A percentile compares a stretch with the other conserved stretches of the same genome.
Evolutionary conservation across 2,329 filamentous ascomycete species (phyloP).

Genomic region (Colletotrichum magnum): DNA sequence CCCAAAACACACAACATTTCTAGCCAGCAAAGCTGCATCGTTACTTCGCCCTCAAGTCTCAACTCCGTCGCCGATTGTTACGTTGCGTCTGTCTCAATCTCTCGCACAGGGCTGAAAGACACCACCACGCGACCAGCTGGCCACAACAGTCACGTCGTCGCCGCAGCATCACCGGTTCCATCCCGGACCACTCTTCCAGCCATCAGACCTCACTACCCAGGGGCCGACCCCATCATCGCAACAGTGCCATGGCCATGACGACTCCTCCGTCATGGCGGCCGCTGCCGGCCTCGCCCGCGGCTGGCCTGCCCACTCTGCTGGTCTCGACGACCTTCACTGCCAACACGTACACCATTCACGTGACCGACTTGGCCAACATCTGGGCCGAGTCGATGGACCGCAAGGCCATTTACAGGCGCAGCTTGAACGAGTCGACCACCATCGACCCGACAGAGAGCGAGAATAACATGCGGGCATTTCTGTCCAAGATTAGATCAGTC

Average conservation of each 20-base stretch:
- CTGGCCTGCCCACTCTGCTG: constrained; percentile 71
- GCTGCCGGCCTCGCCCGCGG: constrained; percentile 56
- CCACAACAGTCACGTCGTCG: no score
- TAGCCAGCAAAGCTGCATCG: background rate
- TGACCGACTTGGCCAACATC: constrained; percentile 81
- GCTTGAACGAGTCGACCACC: constrained; percentile 73
- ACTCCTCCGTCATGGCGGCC: constrained; percentile 60
- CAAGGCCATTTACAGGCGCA: constrained; percentile 73
- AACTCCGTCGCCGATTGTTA: no score
- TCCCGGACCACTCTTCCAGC: background rate
- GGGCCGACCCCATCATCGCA: background rate
- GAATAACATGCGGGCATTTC: constrained; percentile 76
- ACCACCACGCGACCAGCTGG: no score
- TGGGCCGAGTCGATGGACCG: constrained; percentile 78
- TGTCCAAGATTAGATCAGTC: constrained; percentile 72
- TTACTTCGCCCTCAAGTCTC: no score
- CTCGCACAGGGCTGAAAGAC: no score
- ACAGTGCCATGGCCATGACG: constrained; percentile 46
- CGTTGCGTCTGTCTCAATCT: no score
- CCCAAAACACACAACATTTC: background rate
- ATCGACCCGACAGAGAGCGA: constrained; percentile 81
- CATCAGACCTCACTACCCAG: background rate
- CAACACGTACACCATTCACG: constrained; percentile 72
- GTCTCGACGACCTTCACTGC: constrained; percentile 70
- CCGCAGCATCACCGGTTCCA: no score